Evolutionary conservation across 2,329 filamentous ascomycete genomes (phyloP), one percentile per base, ranked within the genome.

Genomic region (Elsinoe perseae): DNA sequence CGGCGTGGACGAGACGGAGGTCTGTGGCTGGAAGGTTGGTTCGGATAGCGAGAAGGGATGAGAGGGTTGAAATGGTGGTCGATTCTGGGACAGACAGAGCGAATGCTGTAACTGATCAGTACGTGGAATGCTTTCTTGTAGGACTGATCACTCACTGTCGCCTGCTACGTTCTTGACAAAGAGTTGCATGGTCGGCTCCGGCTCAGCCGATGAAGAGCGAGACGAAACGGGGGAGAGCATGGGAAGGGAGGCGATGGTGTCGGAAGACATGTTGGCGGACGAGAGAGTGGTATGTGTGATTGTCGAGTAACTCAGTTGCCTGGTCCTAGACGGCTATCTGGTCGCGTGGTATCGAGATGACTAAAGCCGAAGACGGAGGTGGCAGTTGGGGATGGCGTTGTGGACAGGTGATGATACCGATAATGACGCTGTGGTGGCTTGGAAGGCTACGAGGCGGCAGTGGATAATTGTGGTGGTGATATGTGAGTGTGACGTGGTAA

Each of bases 91-190:
- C 72, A 32, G 77, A 76, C 60, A 83, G 72, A 56, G 80, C 74
- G 62, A 82, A 80, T 63, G 77, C 80, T 83, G 64, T 23, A 44
- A 55, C 20, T 9, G 50, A 56, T 30, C 32, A 20, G 20, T 8
- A 34, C 40, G 57, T 25, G 27, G n/a, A 40, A 10, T 23, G 21
- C 23, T 8, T 54, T 59, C 67, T 59, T 68, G 66, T 59, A 55
- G 59, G 58, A 57, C 52, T 54, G 44, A 32, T 36, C 36, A 71
- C 79, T 68, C 72, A 83, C 80, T 82, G 68, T 77, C 74, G 62
- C 80, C 80, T 32, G 77, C 73, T 50, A 81, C 70, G 65, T 77
- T 77, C 71, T 81, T 82, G 68, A 83, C 75, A 69, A 83, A 82
- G 69, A 83, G 80, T 66, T 80, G 78, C 72, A 81, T 81, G 36